These are phyloP conservation scores for Brassica nigra DNA, from an alignment of 345 rosid species.

Conservation along the genomic window DNA sequence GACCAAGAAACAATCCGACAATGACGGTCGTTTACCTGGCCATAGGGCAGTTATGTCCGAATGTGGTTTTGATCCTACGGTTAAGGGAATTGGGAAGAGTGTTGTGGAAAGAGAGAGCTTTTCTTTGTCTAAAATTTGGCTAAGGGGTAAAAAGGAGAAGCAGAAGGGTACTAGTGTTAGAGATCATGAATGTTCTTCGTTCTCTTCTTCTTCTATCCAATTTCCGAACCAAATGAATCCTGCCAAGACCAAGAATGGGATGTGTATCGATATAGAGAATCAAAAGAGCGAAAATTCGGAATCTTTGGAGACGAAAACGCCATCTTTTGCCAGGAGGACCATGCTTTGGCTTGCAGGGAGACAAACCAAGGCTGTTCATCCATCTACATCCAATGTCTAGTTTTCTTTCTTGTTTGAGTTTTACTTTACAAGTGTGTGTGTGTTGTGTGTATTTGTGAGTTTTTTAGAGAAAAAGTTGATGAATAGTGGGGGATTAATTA, in stretches of 20 bases:
- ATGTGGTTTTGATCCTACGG: slow-evolving; percentile 10
- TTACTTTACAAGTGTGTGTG: background rate
- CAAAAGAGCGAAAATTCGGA: slow-evolving; percentile 29
- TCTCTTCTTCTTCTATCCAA: slow-evolving; percentile 44
- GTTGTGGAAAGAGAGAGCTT: slow-evolving; percentile 79
- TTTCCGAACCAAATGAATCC: background rate
- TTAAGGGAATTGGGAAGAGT: slow-evolving; percentile 44
- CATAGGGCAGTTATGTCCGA: slow-evolving; percentile 16
- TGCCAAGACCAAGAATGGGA: slow-evolving; percentile 42
- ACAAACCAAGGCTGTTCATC: slow-evolving; percentile 81
- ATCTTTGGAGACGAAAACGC: slow-evolving; percentile 52
- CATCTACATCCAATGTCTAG: slow-evolving; percentile 50
- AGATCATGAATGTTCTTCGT: slow-evolving; percentile 29
- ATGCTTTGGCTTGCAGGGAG: slow-evolving; percentile 82
- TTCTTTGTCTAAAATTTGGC: slow-evolving; percentile 87
- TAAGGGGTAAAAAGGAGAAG: slow-evolving; percentile 67
- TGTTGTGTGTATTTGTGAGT: background rate
- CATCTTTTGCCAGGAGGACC: slow-evolving; percentile 89
- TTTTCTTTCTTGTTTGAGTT: background rate
- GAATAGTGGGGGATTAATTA: slow-evolving; percentile 1
- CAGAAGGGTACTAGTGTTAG: slow-evolving; percentile 15
- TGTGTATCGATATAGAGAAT: slow-evolving; percentile 23
- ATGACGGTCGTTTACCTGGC: slow-evolving; percentile 9
- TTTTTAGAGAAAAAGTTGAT: slow-evolving; percentile 19
- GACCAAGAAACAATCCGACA: slow-evolving; percentile 22